Conservation (phyloP, 1,284 basidiomycete genomes). For the Pascua guehoae region DNA sequence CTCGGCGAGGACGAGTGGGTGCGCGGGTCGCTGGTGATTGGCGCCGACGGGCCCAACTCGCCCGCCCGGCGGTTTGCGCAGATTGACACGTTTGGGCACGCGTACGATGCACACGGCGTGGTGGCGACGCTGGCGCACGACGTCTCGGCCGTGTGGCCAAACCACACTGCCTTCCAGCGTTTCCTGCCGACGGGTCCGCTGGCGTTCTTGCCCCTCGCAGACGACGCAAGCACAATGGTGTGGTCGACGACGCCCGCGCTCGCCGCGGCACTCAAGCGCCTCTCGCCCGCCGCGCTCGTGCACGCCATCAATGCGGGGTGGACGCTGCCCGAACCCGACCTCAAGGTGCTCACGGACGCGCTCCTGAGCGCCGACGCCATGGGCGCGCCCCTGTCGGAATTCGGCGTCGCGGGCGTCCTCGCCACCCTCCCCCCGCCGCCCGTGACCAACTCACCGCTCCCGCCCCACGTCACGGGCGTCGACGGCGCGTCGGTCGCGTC, state of each 20-base stretch:
- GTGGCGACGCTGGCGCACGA: constrained; percentile 81
- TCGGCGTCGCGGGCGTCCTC: constrained; percentile 28
- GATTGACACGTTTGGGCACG: constrained; percentile 87
- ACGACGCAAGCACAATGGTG: constrained; percentile 78
- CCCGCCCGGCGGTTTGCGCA: constrained; percentile 84
- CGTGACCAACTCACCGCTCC: constrained; percentile 52
- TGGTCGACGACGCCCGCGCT: constrained; percentile 86
- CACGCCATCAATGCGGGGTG: constrained; percentile 88
- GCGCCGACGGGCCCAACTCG: constrained; percentile 93
- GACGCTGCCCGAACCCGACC: constrained; percentile 71
- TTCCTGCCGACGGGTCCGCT: constrained; percentile 95
- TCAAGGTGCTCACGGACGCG: constrained; percentile 63
- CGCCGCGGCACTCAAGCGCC: constrained; percentile 67
- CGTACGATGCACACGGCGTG: constrained; percentile 83
- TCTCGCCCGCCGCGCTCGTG: constrained; percentile 64
- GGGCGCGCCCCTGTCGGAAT: constrained; percentile 18
- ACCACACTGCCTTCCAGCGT: constrained; percentile 85
- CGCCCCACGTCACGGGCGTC: constrained; percentile 69
- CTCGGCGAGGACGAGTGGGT: constrained; percentile 42
- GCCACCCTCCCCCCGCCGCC: constrained; percentile 54
- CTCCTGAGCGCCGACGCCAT: constrained; percentile 54
- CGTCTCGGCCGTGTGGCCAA: constrained; percentile 55
- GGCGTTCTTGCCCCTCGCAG: constrained; percentile 79
- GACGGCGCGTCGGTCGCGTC: constrained; percentile 76
- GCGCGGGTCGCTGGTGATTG: constrained; percentile 56